Percentiles rank a stretch among this genome's conserved stretches.
Evolutionary conservation across 129 eudicot genomes (phyloP).

Genomic region (Smallanthus sonchifolius): DNA sequence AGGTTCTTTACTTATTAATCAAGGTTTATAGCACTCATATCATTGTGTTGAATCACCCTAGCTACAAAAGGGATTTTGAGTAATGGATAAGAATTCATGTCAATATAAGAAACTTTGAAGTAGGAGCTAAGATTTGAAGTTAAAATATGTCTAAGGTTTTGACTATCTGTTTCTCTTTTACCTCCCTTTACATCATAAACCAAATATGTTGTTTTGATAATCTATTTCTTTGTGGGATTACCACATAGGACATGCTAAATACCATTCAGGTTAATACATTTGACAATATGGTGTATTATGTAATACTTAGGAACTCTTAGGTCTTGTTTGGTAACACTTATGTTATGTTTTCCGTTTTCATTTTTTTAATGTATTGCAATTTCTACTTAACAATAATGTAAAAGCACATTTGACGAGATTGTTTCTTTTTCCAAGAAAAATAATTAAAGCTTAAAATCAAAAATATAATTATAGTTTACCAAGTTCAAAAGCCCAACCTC

Average conservation of each 20-base stretch:
- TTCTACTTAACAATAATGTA: background rate
- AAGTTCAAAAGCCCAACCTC: conserved; percentile 1
- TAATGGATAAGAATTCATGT: background rate
- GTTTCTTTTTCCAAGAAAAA: background rate
- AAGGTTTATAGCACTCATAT: background rate
- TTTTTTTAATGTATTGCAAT: background rate
- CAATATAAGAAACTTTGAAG: background rate
- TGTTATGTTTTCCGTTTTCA: background rate
- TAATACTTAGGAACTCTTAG: background rate
- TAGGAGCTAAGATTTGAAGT: background rate
- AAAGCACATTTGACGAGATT: background rate
- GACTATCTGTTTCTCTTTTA: background rate
- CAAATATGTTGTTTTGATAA: background rate
- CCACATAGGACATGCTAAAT: background rate
- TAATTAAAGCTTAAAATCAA: background rate
- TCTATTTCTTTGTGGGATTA: background rate
- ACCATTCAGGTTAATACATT: background rate
- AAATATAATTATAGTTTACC: background rate
- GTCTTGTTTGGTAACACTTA: background rate
- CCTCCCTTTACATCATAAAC: background rate
- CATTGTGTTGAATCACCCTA: background rate
- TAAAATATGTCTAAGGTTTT: background rate
- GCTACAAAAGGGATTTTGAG: background rate
- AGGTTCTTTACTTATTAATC: background rate
- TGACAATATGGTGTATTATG: background rate